These are phyloP conservation scores for Mrakia blollopis DNA, from an alignment of 768 basidiomycete genomes.

Conservation along the genomic window DNA sequence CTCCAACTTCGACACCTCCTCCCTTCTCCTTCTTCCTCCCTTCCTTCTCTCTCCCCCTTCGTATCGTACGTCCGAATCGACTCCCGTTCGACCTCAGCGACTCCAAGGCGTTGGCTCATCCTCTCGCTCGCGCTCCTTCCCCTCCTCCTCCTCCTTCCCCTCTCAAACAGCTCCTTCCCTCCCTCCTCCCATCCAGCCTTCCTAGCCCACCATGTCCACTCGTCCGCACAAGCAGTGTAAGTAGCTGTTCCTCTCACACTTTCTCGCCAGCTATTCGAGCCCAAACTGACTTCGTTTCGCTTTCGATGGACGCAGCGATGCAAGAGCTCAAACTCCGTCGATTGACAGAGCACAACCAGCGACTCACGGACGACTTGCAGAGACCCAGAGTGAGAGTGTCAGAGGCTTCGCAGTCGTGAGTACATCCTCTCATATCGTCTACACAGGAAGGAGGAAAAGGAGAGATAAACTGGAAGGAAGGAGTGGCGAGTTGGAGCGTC, in stretches of 20 bases:
- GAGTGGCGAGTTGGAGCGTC: neutral
- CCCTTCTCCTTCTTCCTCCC: neutral
- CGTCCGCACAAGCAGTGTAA: slow-evolving; percentile 21
- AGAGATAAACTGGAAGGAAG: neutral
- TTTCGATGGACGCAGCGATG: slow-evolving; percentile 53
- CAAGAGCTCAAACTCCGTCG: slow-evolving; percentile 93
- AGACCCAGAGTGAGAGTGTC: slow-evolving; percentile 85
- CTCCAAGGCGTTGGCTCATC: no score
- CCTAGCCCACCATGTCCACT: neutral
- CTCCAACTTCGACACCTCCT: no score
- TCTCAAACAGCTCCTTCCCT: neutral
- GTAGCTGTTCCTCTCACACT: neutral
- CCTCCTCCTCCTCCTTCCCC: neutral
- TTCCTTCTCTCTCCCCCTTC: neutral
- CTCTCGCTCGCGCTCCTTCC: slow-evolving; percentile 1
- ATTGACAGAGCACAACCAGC: slow-evolving; percentile 87
- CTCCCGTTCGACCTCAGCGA: no score
- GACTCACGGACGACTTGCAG: slow-evolving; percentile 80
- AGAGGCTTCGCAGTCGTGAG: slow-evolving; percentile 81
- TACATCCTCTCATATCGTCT: slow-evolving; percentile 24
- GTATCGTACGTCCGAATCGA: neutral
- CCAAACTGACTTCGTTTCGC: neutral
- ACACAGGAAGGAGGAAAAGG: neutral
- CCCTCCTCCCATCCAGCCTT: neutral
- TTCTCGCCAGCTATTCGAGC: neutral